These are phyloP conservation scores for Furcasterigmium furcatum DNA, from an alignment of 2,329 filamentous ascomycete species.

Conservation along the genomic window DNA sequence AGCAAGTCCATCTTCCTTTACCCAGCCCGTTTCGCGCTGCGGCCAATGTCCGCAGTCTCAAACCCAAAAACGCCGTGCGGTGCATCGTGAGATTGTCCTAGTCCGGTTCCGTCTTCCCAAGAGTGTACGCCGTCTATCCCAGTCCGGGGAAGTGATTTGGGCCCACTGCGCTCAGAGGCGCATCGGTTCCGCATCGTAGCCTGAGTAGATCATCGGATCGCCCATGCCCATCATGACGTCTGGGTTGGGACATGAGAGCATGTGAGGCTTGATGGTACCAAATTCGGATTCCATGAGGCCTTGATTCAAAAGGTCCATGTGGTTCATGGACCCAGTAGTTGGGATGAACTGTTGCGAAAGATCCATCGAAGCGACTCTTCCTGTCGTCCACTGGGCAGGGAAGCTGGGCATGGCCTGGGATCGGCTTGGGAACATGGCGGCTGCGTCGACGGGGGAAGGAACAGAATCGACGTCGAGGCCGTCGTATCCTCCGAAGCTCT, in stretches of 20 bases:
- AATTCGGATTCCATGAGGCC: constrained; percentile 49
- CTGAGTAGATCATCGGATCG: constrained; percentile 57
- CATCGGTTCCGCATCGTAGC: constrained; percentile 44
- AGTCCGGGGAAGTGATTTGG: not conserved
- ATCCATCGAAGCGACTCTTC: constrained; percentile 28
- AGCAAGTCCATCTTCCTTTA: no score
- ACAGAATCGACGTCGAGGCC: constrained; percentile 38
- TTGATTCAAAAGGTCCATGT: constrained; percentile 44
- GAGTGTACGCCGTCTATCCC: not conserved
- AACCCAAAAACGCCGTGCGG: constrained; percentile 1
- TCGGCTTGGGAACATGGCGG: constrained; percentile 29
- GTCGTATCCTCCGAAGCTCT: constrained; percentile 42
- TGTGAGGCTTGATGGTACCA: constrained; percentile 52
- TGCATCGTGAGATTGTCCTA: constrained; percentile 1
- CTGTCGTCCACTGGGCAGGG: constrained; percentile 13
- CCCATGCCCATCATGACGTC: constrained; percentile 56
- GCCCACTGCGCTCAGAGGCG: constrained; percentile 27
- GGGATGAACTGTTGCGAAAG: constrained; percentile 37
- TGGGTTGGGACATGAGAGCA: constrained; percentile 47
- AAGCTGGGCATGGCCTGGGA: constrained; percentile 25
- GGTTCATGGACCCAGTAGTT: constrained; percentile 17
- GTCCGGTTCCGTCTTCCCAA: not conserved
- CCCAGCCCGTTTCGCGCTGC: no score
- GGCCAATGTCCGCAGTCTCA: not conserved
- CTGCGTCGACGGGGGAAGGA: constrained; percentile 28